These are phyloP conservation scores for Trichophyton rubrum DNA, from an alignment of 2,329 filamentous ascomycete species.

Conservation along the genomic window DNA sequence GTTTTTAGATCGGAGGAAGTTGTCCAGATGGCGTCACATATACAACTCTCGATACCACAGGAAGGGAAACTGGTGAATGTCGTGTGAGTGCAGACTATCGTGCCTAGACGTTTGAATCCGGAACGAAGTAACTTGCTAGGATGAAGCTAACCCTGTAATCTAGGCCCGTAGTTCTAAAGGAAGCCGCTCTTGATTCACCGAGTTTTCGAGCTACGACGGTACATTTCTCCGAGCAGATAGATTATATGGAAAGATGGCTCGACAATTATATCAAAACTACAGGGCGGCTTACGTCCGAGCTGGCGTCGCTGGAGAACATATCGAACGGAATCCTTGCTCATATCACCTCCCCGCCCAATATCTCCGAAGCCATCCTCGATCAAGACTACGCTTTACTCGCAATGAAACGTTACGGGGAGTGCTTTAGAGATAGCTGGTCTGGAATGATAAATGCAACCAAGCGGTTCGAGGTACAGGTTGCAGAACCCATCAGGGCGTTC, in stretches of 20 bases:
- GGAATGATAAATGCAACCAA: conserved; percentile 61
- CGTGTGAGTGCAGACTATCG: conserved; percentile 24
- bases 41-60: conserved; percentile 26
- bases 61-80: conserved; percentile 36
- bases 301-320: conserved; percentile 63
- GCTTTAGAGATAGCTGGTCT: conserved; percentile 76
- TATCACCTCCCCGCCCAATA: conserved; percentile 57
- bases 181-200: conserved; percentile 91
- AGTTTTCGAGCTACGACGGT: conserved; percentile 79
- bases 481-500: conserved; percentile 72
- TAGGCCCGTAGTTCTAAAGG: conserved; percentile 74
- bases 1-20: conserved; percentile 1
- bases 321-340: conserved; percentile 66
- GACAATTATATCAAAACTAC: conserved; percentile 55
- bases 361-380: conserved; percentile 77
- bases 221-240: conserved; percentile 85
- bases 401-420: conserved; percentile 72
- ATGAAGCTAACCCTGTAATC: background rate
- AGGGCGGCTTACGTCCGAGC: conserved; percentile 49
- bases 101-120: background rate
- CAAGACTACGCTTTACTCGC: conserved; percentile 90
- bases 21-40: conserved; percentile 29
- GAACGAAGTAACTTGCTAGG: background rate
- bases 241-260: conserved; percentile 85
- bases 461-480: conserved; percentile 61